phyloP scores from a whole-genome alignment of 2,329 filamentous ascomycete genomes.

The Pestalotiopsis sp. region DNA sequence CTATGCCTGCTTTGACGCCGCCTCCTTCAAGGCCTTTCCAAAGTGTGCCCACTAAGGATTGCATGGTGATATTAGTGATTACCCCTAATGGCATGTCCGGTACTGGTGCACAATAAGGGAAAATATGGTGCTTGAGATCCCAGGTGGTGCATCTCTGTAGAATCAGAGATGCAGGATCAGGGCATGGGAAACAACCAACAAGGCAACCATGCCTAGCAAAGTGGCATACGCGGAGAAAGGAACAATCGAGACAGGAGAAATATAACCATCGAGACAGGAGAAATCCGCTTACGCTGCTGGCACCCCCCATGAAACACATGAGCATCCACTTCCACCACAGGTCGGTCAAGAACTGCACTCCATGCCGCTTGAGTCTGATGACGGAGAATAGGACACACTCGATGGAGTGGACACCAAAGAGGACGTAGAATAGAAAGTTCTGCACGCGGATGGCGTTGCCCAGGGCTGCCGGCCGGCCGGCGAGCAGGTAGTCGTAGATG shows the following conservation, averaged over 20 bases:
- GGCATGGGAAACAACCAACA: no score
- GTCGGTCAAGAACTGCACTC: constrained; percentile 2
- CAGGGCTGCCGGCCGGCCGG: not conserved
- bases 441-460: not conserved
- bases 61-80: not conserved
- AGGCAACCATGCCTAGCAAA: no score
- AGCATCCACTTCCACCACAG: constrained; percentile 12
- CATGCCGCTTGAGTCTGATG: not conserved
- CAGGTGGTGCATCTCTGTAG: no score
- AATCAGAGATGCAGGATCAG: no score
- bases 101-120: no score
- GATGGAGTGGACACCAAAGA: constrained; percentile 7
- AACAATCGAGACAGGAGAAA: no score
- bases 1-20: not conserved
- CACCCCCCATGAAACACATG: constrained; percentile 7
- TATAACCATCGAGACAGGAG: no score
- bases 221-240: no score
- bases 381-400: constrained; percentile 3
- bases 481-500: constrained; percentile 11
- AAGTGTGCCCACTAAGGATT: not conserved
- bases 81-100: not conserved
- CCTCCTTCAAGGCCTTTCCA: not conserved
- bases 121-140: no score
- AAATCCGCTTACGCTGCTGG: not conserved
- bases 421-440: constrained; percentile 10